Base-by-base conservation (phyloP, 2,329 filamentous ascomycete species). In the Phoma sp. region DNA sequence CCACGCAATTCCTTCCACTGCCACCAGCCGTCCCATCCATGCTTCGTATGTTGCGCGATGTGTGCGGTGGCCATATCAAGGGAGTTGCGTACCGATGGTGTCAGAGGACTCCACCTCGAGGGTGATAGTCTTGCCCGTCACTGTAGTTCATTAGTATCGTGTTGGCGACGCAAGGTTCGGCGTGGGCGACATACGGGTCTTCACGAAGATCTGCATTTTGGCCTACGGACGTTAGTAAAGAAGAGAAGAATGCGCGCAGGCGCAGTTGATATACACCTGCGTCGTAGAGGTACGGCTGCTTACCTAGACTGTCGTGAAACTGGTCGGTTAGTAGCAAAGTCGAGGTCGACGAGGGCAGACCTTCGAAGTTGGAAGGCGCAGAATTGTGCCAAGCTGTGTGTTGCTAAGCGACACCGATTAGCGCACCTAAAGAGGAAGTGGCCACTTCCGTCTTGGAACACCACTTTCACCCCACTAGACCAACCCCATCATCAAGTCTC, bases 111-210 rank as follows among this genome's bases (percentile, higher is more conserved):
- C 93, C 80, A 97, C 93, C 89, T 98, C 93, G 76, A 97, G 90
- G 83, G 95, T 98, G 87, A 98, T 97, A 82, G 93, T 98, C 91
- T 98, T 98, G 84, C 95, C 93, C 87, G 93, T 97, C 49, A 73
- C 65, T 69, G 48, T 33, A 9, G 51, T 43, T 18, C 53, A 40
- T 43, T 48, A 67, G 60, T 57, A 57, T 42, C 5, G 4, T 45
- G 43, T 32, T 18, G 34, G 40, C 14, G 30, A 33, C 29, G 23
- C 42, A 28, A 18, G 38, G 23, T 18, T 23, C 20, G 7, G 20
- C 7, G 26, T 14, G 30, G 18, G 51, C 38, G 26, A 61, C 68
- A 21, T 71, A 78, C 97, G 92, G 87, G 93, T 97, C 90, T 97
- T 98, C 84, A 98, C 93, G 90, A 98, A 98, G 89, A 82, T 73